phyloP scores from a whole-genome alignment of 441 rosid species.

The Daphne laureola region DNA sequence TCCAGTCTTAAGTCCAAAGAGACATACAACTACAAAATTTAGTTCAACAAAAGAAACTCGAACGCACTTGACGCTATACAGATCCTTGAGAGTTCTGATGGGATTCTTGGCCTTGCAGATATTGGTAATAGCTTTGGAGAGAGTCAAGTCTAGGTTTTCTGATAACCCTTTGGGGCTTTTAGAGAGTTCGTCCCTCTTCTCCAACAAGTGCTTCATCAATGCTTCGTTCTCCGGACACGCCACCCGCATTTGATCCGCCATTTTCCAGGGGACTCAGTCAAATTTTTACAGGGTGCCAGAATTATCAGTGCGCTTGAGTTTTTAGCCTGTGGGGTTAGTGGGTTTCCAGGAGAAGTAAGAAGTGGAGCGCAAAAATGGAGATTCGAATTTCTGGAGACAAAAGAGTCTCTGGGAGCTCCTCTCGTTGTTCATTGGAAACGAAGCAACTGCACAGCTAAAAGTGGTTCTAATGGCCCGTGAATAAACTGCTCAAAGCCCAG shows the following conservation, averaged over 20 bases:
- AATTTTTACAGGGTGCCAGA: too few relatives aligned
- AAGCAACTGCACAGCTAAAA: too few relatives aligned
- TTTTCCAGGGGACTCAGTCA: constrained; percentile 8
- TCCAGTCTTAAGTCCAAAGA: too few relatives aligned
- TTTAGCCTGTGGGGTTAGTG: background rate
- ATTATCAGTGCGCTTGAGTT: too few relatives aligned
- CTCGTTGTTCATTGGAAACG: background rate
- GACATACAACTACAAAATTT: too few relatives aligned
- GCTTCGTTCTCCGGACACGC: constrained; percentile 53
- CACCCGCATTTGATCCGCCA: constrained; percentile 46
- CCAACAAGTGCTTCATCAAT: constrained; percentile 44
- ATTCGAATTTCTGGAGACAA: too few relatives aligned
- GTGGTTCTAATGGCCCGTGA: too few relatives aligned
- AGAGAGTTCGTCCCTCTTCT: constrained; percentile 60
- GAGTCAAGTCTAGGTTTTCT: constrained; percentile 48
- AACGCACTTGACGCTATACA: constrained; percentile 64
- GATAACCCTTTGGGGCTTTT: constrained; percentile 65
- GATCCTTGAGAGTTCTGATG: constrained; percentile 56
- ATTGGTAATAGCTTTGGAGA: constrained; percentile 49
- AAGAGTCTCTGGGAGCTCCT: too few relatives aligned
- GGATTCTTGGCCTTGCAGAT: constrained; percentile 49
- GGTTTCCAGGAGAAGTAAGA: background rate
- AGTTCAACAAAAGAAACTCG: too few relatives aligned
- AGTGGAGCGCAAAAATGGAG: constrained; percentile 7
- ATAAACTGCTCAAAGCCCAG: too few relatives aligned